Evolutionary conservation across 2,329 filamentous ascomycete genomes (phyloP).

Genomic region (Fusarium sublunatum): DNA sequence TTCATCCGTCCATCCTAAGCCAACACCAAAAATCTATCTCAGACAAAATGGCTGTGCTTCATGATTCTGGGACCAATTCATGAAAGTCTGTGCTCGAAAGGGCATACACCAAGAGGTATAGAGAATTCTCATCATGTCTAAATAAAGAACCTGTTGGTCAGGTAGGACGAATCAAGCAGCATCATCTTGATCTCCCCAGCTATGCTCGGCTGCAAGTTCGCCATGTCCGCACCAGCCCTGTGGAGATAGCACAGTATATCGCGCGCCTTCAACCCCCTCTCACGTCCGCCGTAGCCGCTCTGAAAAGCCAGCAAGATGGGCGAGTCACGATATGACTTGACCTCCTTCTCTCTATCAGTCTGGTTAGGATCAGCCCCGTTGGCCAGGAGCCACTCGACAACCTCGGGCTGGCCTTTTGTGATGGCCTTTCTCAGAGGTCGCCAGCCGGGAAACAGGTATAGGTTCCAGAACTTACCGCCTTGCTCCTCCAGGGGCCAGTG

Average conservation of each 20-base stretch:
- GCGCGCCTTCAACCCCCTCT: not conserved
- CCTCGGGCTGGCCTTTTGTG: not conserved
- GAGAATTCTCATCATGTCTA: not conserved
- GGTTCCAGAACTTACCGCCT: too few species aligned
- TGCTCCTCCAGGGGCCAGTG: not conserved
- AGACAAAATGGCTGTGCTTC: too few species aligned
- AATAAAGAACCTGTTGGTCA: not conserved
- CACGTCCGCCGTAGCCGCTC: not conserved
- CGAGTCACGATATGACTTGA: accelerated
- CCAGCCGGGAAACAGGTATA: not conserved
- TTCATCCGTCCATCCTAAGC: not conserved
- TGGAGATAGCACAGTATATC: not conserved
- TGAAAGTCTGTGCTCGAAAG: too few species aligned
- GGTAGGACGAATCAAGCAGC: not conserved
- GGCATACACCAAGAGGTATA: too few species aligned
- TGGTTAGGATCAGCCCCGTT: conserved; percentile 1
- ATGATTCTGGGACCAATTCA: too few species aligned
- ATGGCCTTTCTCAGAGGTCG: conserved; percentile 12
- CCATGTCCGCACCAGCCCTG: not conserved
- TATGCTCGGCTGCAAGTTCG: not conserved
- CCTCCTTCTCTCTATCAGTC: not conserved
- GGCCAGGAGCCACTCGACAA: conserved; percentile 1
- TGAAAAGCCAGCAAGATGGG: not conserved
- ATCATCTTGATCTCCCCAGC: not conserved
- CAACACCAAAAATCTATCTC: not conserved